Evolutionary conservation across 208 protist species (phyloP).

Genomic region (Leishmania mexicana): DNA sequence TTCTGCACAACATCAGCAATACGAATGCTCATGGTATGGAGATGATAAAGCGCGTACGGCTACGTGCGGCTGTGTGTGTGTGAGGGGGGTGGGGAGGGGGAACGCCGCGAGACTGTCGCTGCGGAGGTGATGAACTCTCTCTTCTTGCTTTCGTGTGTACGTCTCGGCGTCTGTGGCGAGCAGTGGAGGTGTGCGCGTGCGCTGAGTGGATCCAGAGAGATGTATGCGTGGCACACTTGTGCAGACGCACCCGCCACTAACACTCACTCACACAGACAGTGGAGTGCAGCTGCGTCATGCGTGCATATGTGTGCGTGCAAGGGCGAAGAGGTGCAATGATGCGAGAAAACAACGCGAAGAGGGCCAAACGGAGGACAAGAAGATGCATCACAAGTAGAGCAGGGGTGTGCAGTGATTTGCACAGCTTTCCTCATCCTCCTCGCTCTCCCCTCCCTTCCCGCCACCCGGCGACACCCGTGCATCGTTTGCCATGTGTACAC

Average conservation of each 20-base stretch:
- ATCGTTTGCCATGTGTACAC: not conserved
- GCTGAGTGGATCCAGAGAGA: not conserved
- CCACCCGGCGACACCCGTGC: not conserved
- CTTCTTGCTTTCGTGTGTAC: too few relatives aligned
- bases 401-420: not conserved
- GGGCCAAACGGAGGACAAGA: not conserved
- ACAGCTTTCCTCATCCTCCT: not conserved
- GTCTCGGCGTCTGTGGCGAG: not conserved
- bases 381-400: not conserved
- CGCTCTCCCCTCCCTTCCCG: not conserved
- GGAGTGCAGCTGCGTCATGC: not conserved
- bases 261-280: not conserved
- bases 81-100: not conserved
- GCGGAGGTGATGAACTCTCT: not conserved
- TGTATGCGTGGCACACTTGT: not conserved
- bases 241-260: not conserved
- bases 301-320: not conserved
- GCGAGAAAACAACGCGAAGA: not conserved
- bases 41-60: not conserved
- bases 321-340: not conserved
- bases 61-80: not conserved
- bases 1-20: conserved; percentile 36
- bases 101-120: not conserved
- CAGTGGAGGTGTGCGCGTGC: not conserved
- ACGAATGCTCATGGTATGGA: conserved; percentile 14